phyloP scores from a whole-genome alignment of 2,329 filamentous ascomycete species.

The Orbilia quercus region DNA sequence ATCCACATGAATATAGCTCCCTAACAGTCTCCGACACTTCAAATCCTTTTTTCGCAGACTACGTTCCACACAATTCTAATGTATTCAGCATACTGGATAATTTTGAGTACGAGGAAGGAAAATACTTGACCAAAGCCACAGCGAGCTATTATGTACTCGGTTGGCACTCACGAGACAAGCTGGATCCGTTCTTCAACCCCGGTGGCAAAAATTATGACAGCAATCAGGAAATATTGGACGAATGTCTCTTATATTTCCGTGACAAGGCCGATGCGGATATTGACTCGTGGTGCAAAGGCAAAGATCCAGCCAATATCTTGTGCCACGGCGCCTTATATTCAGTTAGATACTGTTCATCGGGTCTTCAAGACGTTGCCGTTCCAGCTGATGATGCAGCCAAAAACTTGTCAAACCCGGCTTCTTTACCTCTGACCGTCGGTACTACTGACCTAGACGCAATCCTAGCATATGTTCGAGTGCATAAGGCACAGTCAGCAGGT shows the following conservation, averaged over 20 bases:
- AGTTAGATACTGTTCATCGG: conserved; percentile 63
- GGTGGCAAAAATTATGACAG: too few species aligned
- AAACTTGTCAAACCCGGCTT: conserved; percentile 43
- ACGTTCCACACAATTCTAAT: conserved; percentile 64
- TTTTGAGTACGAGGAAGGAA: conserved; percentile 60
- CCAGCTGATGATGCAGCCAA: conserved; percentile 61
- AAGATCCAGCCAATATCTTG: conserved; percentile 55
- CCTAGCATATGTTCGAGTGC: conserved; percentile 61
- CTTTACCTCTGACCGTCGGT: conserved; percentile 61
- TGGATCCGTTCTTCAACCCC: conserved; percentile 57
- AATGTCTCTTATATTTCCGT: too few species aligned
- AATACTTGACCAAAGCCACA: conserved; percentile 54
- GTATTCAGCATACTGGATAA: conserved; percentile 65
- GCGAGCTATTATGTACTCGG: conserved; percentile 64
- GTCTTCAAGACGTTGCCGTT: conserved; percentile 59
- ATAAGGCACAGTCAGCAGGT: conserved; percentile 37
- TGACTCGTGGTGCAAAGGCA: conserved; percentile 51
- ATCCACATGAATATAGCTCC: conserved; percentile 41
- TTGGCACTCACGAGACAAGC: conserved; percentile 62
- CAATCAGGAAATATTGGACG: too few species aligned
- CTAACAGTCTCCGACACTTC: too few species aligned
- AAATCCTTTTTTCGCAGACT: conserved; percentile 65
- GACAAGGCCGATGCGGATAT: too few species aligned
- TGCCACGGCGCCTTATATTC: conserved; percentile 64
- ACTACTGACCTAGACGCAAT: conserved; percentile 64